Percentiles rank a stretch among this genome's conserved stretches.
phyloP scores from a whole-genome alignment of 2,329 filamentous ascomycete species.

The Hirsutella minnesotensis region DNA sequence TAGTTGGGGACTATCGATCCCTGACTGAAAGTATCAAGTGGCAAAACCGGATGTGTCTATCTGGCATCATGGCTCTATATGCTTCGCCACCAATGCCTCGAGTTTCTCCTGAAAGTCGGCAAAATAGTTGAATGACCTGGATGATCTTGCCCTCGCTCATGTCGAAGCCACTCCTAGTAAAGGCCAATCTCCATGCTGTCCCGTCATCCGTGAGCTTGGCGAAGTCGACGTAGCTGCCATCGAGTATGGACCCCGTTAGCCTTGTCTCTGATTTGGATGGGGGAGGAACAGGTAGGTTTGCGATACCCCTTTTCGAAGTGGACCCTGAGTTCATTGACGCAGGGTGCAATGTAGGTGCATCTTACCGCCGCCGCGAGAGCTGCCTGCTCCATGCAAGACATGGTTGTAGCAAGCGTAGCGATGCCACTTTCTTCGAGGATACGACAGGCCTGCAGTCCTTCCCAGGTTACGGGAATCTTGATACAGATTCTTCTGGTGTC shows the following conservation, averaged over 20 bases:
- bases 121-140: slow-evolving; percentile 47
- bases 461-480: slow-evolving; percentile 53
- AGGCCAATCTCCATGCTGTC: slow-evolving; percentile 35
- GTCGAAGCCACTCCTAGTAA: slow-evolving; percentile 33
- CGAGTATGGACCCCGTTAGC: neutral
- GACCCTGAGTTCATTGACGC: slow-evolving; percentile 53
- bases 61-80: slow-evolving; percentile 5
- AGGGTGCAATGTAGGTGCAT: slow-evolving; percentile 53
- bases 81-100: neutral
- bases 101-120: slow-evolving; percentile 27
- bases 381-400: slow-evolving; percentile 52
- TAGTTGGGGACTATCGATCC: too few species aligned
- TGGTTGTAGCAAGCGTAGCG: slow-evolving; percentile 48
- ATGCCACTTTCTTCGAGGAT: slow-evolving; percentile 40
- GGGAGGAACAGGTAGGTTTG: neutral
- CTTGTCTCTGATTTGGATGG: neutral
- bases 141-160: slow-evolving; percentile 37
- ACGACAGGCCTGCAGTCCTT: slow-evolving; percentile 48
- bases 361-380: slow-evolving; percentile 42
- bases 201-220: slow-evolving; percentile 23
- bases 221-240: slow-evolving; percentile 30
- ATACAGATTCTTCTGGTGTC: slow-evolving; percentile 42
- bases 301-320: slow-evolving; percentile 41
- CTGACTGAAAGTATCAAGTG: too few species aligned
- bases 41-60: too few species aligned